Base-by-base conservation (phyloP, 176 grass and related monocot genomes). In the Ensete glaucum region DNA sequence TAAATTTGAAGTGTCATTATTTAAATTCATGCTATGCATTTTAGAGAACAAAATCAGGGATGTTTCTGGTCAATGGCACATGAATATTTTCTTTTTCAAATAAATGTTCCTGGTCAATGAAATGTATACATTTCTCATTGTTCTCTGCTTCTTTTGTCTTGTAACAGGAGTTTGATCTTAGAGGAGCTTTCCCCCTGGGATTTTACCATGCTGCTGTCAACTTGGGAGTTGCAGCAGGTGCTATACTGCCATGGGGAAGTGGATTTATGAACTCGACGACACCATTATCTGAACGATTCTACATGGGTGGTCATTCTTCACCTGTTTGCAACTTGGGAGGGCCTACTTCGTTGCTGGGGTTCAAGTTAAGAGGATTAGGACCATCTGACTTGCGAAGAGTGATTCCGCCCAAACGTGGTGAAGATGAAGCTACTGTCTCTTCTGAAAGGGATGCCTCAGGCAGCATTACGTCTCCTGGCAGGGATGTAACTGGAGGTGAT, bases 301-400 rank as follows among this genome's bases (percentile, higher is more conserved):
- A 87, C 66, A 85, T 99, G 58, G 91, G 94, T 14, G 88, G 90
- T 21, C 83, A 90, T 69, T 85, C 81, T 78, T 96, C 86, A 81
- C 82, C 80, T 50, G 73, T 85, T 64, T 85, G 84, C 50, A 85
- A 73, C 73, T 72, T 92, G 62, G 80, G 92, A 67, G 82, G 81
- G 20, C 60, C 90, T 65, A 89, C 90, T 15, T 83, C 89, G 13
- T 72, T 92, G 15, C 73, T 96, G 68, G 84, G 87, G 65, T 89
- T 91, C 20, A 89, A 62, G 83, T 78, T 83, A 79, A 96, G 87
- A 89, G 94, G 90, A 78, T 67, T 90, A 72, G 80, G 85, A 15
- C 83, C 83, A 56, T 70, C 83, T 76, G 87, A 96, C 58, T 23
- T 76, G 68, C 79, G 72, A 13, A 85, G 84, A 26, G 81, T 83